Evolutionary conservation across 768 basidiomycete species (phyloP).

Genomic region (Calocybe indica): DNA sequence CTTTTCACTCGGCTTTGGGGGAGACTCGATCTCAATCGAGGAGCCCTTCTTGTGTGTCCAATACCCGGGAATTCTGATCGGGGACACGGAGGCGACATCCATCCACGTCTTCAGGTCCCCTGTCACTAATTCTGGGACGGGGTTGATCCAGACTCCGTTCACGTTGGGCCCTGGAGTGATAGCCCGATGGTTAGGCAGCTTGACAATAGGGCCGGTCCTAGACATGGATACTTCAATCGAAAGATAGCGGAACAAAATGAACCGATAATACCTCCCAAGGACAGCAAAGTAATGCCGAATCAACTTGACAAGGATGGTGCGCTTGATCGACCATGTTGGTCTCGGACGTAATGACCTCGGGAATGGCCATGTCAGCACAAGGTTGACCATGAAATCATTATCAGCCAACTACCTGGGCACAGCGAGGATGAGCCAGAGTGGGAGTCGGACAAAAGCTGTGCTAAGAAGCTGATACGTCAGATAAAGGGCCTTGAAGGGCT

Average conservation of each 20-base stretch:
- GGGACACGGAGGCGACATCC: conserved; percentile 26
- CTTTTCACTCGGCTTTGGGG: conserved; percentile 41
- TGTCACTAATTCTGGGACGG: conserved; percentile 31
- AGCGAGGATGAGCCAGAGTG: conserved; percentile 33
- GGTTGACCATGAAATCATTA: too few species aligned
- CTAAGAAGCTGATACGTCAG: conserved; percentile 32
- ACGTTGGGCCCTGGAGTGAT: conserved; percentile 30
- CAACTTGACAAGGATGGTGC: conserved; percentile 27
- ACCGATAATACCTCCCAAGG: conserved; percentile 16
- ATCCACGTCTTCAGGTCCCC: conserved; percentile 36
- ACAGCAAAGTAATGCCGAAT: conserved; percentile 20
- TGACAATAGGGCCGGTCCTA: conserved; percentile 26
- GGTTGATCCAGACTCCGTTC: conserved; percentile 41
- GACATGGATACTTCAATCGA: neutral
- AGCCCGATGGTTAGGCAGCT: conserved; percentile 28
- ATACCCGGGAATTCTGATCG: conserved; percentile 44
- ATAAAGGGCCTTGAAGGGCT: conserved; percentile 43
- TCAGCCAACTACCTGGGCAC: too few species aligned
- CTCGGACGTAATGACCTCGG: conserved; percentile 31
- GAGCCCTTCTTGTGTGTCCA: conserved; percentile 40
- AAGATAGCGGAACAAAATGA: neutral
- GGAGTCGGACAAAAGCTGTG: conserved; percentile 35
- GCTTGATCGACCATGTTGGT: conserved; percentile 35
- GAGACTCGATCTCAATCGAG: conserved; percentile 25
- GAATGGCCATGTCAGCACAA: conserved; percentile 13